Conservation (phyloP, 2,329 filamentous ascomycete genomes). For the Nigrograna mackinnonii region DNA sequence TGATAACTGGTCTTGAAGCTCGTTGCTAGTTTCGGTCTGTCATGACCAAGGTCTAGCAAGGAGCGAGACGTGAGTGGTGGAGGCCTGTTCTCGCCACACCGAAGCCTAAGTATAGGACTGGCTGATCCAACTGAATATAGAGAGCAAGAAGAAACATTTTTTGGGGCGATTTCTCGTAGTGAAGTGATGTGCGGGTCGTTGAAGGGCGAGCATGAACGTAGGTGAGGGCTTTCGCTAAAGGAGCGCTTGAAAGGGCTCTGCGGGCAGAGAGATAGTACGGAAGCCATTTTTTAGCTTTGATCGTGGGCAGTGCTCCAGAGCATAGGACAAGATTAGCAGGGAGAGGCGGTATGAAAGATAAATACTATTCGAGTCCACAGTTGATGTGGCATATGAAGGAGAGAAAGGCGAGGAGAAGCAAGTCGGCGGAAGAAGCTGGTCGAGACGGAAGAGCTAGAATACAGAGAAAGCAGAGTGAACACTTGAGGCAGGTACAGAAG, state of each 20-base stretch:
- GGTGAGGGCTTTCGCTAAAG: conserved; percentile 44
- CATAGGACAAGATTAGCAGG: no score
- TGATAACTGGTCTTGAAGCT: conserved; percentile 9
- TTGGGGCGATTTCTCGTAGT: conserved; percentile 28
- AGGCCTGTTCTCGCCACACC: conserved; percentile 35
- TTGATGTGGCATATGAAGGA: conserved; percentile 28
- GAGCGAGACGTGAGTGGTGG: conserved; percentile 34
- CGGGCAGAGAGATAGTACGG: conserved; percentile 42
- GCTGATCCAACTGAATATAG: conserved; percentile 33
- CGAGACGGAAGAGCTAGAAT: neutral
- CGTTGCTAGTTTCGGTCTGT: conserved; percentile 11
- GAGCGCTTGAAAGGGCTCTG: conserved; percentile 45
- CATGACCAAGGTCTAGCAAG: conserved; percentile 33
- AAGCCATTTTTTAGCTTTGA: conserved; percentile 35
- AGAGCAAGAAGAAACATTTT: conserved; percentile 40
- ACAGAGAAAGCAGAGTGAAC: neutral
- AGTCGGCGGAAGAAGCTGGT: conserved; percentile 8
- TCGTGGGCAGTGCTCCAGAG: no score
- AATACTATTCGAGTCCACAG: conserved; percentile 36
- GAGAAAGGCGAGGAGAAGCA: conserved; percentile 33
- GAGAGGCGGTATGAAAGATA: conserved; percentile 39
- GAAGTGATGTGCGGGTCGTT: conserved; percentile 25
- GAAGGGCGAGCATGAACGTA: conserved; percentile 36
- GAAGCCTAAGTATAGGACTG: conserved; percentile 23
- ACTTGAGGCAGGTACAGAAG: no score